Evolutionary conservation across 2,329 filamentous ascomycete genomes (phyloP).

Genomic region (Aspergillus piperis): DNA sequence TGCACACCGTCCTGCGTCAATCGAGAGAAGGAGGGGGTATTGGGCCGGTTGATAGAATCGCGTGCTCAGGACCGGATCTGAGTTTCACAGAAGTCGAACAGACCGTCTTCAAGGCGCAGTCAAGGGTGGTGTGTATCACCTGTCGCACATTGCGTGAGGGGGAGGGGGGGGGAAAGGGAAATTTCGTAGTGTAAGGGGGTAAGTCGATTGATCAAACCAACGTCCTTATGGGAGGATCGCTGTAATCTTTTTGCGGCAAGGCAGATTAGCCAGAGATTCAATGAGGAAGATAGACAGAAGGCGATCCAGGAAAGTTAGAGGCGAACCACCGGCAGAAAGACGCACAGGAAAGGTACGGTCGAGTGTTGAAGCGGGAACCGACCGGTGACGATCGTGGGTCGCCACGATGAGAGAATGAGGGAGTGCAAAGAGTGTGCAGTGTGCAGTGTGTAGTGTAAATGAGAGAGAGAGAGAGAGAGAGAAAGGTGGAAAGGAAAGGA

Average conservation of each 20-base stretch:
- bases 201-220: background rate
- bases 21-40: background rate
- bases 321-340: background rate
- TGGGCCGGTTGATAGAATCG: background rate
- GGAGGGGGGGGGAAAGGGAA: background rate
- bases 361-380: background rate
- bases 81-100: background rate
- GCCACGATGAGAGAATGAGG: background rate
- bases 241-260: background rate
- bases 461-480: background rate
- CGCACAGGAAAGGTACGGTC: background rate
- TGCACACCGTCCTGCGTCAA: background rate
- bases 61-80: background rate
- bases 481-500: background rate
- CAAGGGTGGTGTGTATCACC: constrained; percentile 19
- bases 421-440: too few species aligned
- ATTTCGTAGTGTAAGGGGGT: constrained; percentile 12
- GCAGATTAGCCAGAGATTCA: background rate
- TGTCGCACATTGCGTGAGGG: constrained; percentile 20
- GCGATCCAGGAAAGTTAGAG: background rate
- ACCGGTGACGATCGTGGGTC: background rate
- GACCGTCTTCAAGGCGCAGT: constrained; percentile 2
- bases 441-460: too few species aligned
- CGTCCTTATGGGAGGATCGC: background rate
- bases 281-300: background rate